Percentiles rank a stretch among this genome's conserved stretches.
Conservation (phyloP, 2,329 filamentous ascomycete species). For the Talaromyces atroroseus region DNA sequence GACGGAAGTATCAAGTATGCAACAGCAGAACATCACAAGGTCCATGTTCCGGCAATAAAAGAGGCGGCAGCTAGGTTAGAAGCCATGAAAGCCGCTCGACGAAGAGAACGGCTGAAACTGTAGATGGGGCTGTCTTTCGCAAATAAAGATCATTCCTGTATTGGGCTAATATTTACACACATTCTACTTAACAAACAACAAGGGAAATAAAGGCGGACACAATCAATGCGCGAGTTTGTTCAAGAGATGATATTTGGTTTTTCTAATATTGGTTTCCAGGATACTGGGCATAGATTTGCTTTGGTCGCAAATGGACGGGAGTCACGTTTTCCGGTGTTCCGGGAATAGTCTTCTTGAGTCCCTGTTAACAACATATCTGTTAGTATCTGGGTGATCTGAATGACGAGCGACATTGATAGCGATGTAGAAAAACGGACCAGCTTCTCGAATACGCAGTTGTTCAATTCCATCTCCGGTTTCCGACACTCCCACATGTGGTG, state of each 20-base stretch:
- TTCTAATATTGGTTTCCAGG: constrained; percentile 33
- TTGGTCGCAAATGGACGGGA: constrained; percentile 67
- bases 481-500: constrained; percentile 97
- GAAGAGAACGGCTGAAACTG: constrained; percentile 8
- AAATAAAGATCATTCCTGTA: constrained; percentile 3
- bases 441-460: constrained; percentile 94
- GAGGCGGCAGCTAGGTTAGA: constrained; percentile 28
- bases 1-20: constrained; percentile 46
- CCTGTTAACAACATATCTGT: constrained; percentile 44
- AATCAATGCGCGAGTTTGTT: constrained; percentile 1
- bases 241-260: not conserved
- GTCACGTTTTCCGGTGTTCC: constrained; percentile 63
- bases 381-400: not conserved
- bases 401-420: not conserved
- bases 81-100: constrained; percentile 2
- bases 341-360: constrained; percentile 75
- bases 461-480: constrained; percentile 78
- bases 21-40: constrained; percentile 51
- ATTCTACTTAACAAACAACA: constrained; percentile 7
- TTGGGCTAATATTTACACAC: constrained; percentile 14
- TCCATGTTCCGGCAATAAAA: constrained; percentile 37
- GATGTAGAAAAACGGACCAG: constrained; percentile 58
- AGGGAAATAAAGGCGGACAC: not conserved
- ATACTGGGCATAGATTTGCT: constrained; percentile 40
- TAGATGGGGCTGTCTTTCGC: not conserved